A percentile compares a stretch with the other conserved stretches of the same genome.
phyloP scores from a whole-genome alignment of 1,284 basidiomycete genomes.

The Fomitopsis betulina region DNA sequence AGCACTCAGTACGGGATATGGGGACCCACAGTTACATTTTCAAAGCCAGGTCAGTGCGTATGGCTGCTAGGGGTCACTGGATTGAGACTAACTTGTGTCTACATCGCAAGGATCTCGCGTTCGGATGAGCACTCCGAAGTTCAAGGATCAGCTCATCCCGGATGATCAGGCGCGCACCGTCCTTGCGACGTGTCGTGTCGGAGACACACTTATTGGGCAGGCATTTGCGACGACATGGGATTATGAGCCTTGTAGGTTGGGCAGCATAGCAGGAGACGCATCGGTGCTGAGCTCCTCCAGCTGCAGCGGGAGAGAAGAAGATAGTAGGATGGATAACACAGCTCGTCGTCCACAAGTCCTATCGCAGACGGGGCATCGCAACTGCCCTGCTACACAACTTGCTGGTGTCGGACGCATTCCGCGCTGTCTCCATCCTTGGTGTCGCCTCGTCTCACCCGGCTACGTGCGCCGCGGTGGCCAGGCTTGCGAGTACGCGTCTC shows the following conservation, averaged over 20 bases:
- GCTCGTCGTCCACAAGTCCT: background rate
- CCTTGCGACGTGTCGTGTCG: background rate
- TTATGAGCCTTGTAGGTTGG: background rate
- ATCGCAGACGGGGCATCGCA: background rate
- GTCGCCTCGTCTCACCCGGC: background rate
- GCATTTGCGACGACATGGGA: background rate
- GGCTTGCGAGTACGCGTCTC: background rate
- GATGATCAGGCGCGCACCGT: background rate
- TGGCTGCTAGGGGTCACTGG: background rate
- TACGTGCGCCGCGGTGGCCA: background rate
- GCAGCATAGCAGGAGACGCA: background rate
- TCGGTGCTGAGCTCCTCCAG: background rate
- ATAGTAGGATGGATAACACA: background rate
- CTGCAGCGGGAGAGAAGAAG: background rate
- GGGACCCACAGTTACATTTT: background rate
- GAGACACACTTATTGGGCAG: background rate
- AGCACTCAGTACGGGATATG: background rate
- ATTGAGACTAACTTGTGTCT: background rate
- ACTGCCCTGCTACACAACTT: background rate
- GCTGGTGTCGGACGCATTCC: background rate
- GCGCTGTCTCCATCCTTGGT: background rate
- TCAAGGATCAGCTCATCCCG: background rate
- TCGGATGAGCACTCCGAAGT: background rate
- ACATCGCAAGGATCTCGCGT: background rate
- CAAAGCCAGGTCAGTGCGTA: background rate